These are phyloP conservation scores for Silene latifolia DNA, from an alignment of 148 eudicot species.

Conservation along the genomic window DNA sequence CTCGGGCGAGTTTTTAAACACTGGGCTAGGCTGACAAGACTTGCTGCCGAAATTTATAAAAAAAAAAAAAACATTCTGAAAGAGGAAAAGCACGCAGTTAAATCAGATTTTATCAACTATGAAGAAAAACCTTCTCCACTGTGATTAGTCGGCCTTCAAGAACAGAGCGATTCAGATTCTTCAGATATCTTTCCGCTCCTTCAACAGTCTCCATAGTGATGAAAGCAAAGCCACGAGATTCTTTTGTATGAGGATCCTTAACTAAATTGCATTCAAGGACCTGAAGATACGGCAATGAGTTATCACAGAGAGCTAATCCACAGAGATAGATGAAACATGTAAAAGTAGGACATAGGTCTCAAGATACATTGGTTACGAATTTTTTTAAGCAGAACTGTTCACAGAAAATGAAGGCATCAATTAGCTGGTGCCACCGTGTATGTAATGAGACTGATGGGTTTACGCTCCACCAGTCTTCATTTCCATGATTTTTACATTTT, in stretches of 20 bases:
- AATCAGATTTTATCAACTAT: conserved; percentile 2
- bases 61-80: conserved; percentile 24
- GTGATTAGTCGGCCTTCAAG: conserved; percentile 78
- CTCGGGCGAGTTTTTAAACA: too few species aligned
- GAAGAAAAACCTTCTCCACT: conserved; percentile 53
- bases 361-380: not conserved
- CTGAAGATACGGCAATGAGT: conserved; percentile 27
- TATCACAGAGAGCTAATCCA: not conserved
- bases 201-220: conserved; percentile 63
- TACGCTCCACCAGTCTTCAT: not conserved
- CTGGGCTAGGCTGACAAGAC: conserved; percentile 48
- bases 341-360: not conserved
- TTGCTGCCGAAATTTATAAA: conserved; percentile 69
- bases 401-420: not conserved
- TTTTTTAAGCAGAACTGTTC: not conserved
- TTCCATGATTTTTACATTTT: not conserved
- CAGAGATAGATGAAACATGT: too few species aligned
- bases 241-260: conserved; percentile 64
- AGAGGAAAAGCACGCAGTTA: conserved; percentile 9
- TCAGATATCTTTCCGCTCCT: conserved; percentile 64
- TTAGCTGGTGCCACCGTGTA: too few species aligned
- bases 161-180: conserved; percentile 66
- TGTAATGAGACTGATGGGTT: not conserved
- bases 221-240: conserved; percentile 76
- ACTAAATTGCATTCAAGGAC: conserved; percentile 62